phyloP scores from a whole-genome alignment of 306 rosid species.

The Trifolium pratense region DNA sequence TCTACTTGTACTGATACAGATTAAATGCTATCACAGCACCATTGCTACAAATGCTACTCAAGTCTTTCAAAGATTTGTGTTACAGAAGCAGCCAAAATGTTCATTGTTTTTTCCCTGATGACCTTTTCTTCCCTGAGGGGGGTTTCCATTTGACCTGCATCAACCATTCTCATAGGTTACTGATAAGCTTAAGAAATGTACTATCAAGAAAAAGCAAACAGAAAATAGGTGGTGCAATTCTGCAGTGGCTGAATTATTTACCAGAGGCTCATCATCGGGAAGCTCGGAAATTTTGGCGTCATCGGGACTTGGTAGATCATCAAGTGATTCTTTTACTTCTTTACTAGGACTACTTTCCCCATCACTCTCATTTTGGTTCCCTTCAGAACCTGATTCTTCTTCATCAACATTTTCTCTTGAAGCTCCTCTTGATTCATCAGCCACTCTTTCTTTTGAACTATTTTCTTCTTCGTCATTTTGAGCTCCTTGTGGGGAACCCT shows the following conservation, averaged over 20 bases:
- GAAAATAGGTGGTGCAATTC: slow-evolving; percentile 20
- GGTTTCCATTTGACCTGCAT: slow-evolving; percentile 85
- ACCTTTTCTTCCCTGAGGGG: slow-evolving; percentile 63
- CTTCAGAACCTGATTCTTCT: slow-evolving; percentile 55
- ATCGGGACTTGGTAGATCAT: slow-evolving; percentile 35
- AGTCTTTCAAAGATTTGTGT: slow-evolving; percentile 26
- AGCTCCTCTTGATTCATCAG: slow-evolving; percentile 48
- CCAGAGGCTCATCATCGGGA: slow-evolving; percentile 95
- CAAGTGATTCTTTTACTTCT: slow-evolving; percentile 40
- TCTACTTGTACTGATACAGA: slow-evolving; percentile 36
- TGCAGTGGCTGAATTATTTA: slow-evolving; percentile 49
- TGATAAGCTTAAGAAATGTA: slow-evolving; percentile 9
- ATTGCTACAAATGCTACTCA: slow-evolving; percentile 1
- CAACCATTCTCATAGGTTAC: slow-evolving; percentile 24
- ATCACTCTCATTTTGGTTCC: slow-evolving; percentile 50
- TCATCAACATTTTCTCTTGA: slow-evolving; percentile 51
- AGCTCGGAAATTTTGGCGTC: slow-evolving; percentile 50
- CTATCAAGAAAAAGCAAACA: neutral
- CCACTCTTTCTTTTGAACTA: slow-evolving; percentile 57
- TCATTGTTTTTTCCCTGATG: slow-evolving; percentile 51
- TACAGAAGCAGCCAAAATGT: slow-evolving; percentile 41
- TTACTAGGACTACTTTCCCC: slow-evolving; percentile 46
- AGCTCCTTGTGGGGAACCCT: slow-evolving; percentile 46
- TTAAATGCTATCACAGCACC: slow-evolving; percentile 43
- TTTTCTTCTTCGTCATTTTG: slow-evolving; percentile 52